A percentile compares a stretch with the other conserved stretches of the same genome.
phyloP scores from a whole-genome alignment of 768 basidiomycete species.

The Pleurotus tuber-regium region DNA sequence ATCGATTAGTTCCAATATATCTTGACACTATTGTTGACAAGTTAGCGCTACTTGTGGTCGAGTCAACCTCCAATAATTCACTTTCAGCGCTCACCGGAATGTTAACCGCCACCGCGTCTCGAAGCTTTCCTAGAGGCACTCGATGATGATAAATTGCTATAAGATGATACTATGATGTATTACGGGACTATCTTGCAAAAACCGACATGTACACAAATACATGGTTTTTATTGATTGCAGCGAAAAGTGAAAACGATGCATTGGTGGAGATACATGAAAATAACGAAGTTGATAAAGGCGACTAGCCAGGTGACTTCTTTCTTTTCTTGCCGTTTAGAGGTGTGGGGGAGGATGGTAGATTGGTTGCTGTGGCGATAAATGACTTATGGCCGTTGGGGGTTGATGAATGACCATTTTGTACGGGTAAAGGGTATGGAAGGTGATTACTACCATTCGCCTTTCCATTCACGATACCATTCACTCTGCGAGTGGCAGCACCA shows the following conservation, averaged over 20 bases:
- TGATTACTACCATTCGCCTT: conserved; percentile 11
- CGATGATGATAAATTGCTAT: background rate
- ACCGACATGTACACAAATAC: conserved; percentile 5
- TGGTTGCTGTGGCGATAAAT: conserved; percentile 14
- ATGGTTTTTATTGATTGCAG: conserved; percentile 5
- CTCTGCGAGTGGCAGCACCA: conserved; percentile 5
- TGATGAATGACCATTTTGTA: background rate
- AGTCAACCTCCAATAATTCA: too few species aligned
- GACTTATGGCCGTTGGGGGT: background rate
- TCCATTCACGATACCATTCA: background rate
- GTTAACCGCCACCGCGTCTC: too few species aligned
- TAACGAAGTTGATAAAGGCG: background rate
- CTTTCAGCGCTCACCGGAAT: too few species aligned
- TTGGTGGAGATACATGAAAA: background rate
- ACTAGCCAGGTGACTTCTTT: conserved; percentile 44
- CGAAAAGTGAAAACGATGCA: background rate
- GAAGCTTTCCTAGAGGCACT: too few species aligned
- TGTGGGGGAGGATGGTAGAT: conserved; percentile 19
- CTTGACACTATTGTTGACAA: too few species aligned
- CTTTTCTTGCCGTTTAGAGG: conserved; percentile 49
- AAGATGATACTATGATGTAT: conserved; percentile 1
- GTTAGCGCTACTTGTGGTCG: too few species aligned
- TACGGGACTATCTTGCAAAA: background rate
- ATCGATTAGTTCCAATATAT: conserved; percentile 6
- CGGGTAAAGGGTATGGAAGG: background rate